A percentile compares a stretch with the other conserved stretches of the same genome.
Evolutionary conservation across 306 rosid genomes (phyloP).

Genomic region (Cucumis melo): DNA sequence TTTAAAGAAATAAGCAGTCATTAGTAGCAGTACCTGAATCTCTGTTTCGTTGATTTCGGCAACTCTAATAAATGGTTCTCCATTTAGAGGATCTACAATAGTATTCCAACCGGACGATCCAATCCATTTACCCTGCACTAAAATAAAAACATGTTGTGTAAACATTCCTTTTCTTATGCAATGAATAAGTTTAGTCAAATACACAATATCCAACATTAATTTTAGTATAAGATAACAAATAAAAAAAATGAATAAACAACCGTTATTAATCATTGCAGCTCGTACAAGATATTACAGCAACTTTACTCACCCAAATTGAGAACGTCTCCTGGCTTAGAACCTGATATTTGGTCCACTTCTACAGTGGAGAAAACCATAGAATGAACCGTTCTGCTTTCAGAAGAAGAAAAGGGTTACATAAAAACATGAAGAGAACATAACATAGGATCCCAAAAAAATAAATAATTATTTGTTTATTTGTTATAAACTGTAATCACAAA

Average conservation of each 20-base stretch:
- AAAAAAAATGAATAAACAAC: background rate
- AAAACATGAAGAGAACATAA: background rate
- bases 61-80: conserved; percentile 83
- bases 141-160: conserved; percentile 14
- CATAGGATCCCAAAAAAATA: background rate
- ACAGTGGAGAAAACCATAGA: conserved; percentile 53
- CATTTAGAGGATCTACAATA: conserved; percentile 78
- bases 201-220: background rate
- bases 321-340: conserved; percentile 78
- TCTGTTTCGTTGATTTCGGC: conserved; percentile 77
- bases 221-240: background rate
- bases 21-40: conserved; percentile 41
- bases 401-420: background rate
- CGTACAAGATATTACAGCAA: background rate
- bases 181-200: background rate
- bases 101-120: conserved; percentile 51
- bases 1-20: background rate
- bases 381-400: conserved; percentile 39
- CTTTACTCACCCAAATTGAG: conserved; percentile 57
- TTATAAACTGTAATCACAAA: background rate
- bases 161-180: background rate
- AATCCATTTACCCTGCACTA: conserved; percentile 94
- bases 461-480: background rate
- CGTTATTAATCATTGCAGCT: background rate
- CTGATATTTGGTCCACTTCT: conserved; percentile 70